Base-by-base conservation (phyloP, 148 eudicot species). In the Polygonum aviculare region DNA sequence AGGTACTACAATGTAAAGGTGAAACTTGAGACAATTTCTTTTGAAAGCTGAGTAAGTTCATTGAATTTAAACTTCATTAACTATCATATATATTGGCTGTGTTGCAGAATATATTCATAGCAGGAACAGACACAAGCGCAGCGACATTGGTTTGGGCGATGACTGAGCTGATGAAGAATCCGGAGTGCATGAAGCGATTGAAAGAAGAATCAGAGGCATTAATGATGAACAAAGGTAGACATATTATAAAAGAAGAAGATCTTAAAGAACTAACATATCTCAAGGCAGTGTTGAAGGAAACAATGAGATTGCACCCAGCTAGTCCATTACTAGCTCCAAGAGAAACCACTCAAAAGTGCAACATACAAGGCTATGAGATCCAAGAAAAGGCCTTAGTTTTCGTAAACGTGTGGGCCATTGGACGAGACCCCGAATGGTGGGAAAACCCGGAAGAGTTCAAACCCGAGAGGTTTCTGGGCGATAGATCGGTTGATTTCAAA, bases 401-500 rank as follows among this genome's bases (percentile, higher is more conserved):
- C n/a, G 72, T 85, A 0, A 85, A 81, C 26, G 54, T 55, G 3
- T 85, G 83, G 84, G 83, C 86, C 1, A 75, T 83, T 6, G 82
- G 74, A 22, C 78, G 86, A 71, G 88, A 85, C 60, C 86, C 84
- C 2, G 74, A 79, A 54, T 57, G 75, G 39, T 86, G 88, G 88
- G 71, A 79, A 7, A 80, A 76, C 12, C 84, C 88, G 0, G 79
- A 81, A 7, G 51, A 35, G 14, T 85, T 81, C 39, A 63, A 19
- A 41, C 88, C 88, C 0, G 86, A 83, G 33, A 83, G 88, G n/a
- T 86, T 86, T 71, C 4, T 85, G 51, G 82, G 75, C 4, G 78
- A 76, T 2, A 59, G 14, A 12, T 1, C 11, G 2, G 41, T 75
- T 52, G 79, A 80, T 31, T 82, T 52, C 38, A 73, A 35, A 78